These are phyloP conservation scores for Pseudonitzschia multistriata DNA, from an alignment of 108 stramenopile species.

Conservation along the genomic window DNA sequence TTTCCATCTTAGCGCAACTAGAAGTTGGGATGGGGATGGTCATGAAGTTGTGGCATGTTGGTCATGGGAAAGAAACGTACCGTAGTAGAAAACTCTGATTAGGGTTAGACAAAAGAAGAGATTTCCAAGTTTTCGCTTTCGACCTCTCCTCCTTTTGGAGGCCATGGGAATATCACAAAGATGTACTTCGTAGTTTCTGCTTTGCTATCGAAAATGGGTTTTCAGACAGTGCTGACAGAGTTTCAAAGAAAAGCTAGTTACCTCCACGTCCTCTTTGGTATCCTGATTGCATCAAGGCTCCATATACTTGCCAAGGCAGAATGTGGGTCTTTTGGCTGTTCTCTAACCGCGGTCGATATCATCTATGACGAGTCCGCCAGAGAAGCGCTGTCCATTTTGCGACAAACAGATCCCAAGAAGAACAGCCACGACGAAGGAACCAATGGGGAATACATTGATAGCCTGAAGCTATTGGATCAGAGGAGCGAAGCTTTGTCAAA, in stretches of 20 bases:
- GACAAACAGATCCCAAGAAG: slow-evolving; percentile 22
- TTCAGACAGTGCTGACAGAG: neutral
- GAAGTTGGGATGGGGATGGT: no score
- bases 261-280: neutral
- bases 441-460: slow-evolving; percentile 1
- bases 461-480: neutral
- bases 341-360: slow-evolving; percentile 63
- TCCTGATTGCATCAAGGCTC: neutral
- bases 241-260: neutral
- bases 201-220: neutral
- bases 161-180: no score
- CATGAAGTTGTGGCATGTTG: no score
- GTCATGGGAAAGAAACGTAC: no score
- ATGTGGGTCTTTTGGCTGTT: slow-evolving; percentile 70
- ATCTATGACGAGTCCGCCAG: slow-evolving; percentile 42
- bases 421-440: slow-evolving; percentile 18
- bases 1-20: no score
- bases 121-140: no score
- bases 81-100: no score
- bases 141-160: no score
- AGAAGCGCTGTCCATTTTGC: slow-evolving; percentile 42
- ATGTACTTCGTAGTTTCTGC: no score
- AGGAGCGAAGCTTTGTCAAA: slow-evolving; percentile 8
- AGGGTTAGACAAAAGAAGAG: no score
- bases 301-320: slow-evolving; percentile 10